Conservation (phyloP, 345 rosid genomes). For the Camelina neglecta region DNA sequence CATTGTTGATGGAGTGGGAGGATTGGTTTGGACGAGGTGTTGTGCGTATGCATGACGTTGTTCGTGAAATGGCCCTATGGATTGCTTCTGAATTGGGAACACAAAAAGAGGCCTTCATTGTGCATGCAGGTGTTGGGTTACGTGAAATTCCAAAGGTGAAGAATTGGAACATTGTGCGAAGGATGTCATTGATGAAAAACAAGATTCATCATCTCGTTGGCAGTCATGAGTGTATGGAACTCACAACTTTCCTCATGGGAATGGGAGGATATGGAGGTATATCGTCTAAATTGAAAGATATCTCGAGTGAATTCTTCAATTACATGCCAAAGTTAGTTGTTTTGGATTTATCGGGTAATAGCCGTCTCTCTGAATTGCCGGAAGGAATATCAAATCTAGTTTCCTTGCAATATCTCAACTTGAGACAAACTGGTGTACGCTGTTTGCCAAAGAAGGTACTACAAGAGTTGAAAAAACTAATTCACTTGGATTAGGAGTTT, state of each 20-base stretch:
- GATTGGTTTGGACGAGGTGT: no score
- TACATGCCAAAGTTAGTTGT: conserved; percentile 47
- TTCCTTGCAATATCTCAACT: conserved; percentile 36
- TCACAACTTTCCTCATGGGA: conserved; percentile 37
- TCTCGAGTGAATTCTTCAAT: conserved; percentile 35
- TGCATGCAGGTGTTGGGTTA: no score
- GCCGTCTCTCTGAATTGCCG: background rate
- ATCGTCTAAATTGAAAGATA: background rate
- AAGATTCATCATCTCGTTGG: conserved; percentile 19
- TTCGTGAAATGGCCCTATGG: no score
- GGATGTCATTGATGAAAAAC: conserved; percentile 43
- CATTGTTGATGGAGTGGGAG: conserved; percentile 41
- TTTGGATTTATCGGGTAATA: conserved; percentile 42
- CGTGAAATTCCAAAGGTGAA: no score
- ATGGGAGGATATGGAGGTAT: no score
- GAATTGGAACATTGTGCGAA: conserved; percentile 21
- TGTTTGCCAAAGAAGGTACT: conserved; percentile 10
- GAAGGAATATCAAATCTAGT: conserved; percentile 12
- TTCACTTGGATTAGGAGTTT: background rate
- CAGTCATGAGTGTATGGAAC: conserved; percentile 26
- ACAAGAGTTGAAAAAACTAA: background rate
- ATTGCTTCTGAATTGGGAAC: no score
- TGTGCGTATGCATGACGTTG: no score
- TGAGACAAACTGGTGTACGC: background rate
- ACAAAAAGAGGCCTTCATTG: no score